phyloP scores from a whole-genome alignment of 352 stramenopile species.

The Phytophthora idaei region DNA sequence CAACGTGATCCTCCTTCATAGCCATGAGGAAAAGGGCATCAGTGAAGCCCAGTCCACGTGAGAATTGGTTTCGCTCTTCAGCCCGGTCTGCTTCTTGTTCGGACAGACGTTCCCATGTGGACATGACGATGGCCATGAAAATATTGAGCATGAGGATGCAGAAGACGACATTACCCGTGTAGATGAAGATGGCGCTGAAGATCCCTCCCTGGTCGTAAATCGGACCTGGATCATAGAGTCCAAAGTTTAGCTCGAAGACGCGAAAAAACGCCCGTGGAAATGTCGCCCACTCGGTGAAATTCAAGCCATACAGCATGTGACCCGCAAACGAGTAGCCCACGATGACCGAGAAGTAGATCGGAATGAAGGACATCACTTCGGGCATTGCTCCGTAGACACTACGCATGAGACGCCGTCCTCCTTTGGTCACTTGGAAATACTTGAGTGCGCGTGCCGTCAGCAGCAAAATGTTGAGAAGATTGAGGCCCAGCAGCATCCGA shows the following conservation, averaged over 20 bases:
- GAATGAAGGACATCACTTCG: constrained; percentile 70
- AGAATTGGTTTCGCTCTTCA: constrained; percentile 52
- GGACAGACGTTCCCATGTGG: constrained; percentile 62
- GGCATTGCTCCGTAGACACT: constrained; percentile 80
- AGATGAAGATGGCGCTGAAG: constrained; percentile 74
- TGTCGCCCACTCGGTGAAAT: constrained; percentile 66
- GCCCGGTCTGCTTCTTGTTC: constrained; percentile 60
- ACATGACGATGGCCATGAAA: constrained; percentile 84
- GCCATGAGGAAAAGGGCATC: constrained; percentile 60
- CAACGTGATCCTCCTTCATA: constrained; percentile 67
- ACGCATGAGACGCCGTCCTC: constrained; percentile 61
- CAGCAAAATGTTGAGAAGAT: constrained; percentile 70
- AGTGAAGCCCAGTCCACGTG: constrained; percentile 38
- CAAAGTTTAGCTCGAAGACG: constrained; percentile 79
- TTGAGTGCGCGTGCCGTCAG: constrained; percentile 69
- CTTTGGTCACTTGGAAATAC: constrained; percentile 77
- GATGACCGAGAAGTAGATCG: constrained; percentile 68
- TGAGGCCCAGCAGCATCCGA: constrained; percentile 64
- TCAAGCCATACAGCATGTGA: constrained; percentile 74
- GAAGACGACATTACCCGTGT: constrained; percentile 70
- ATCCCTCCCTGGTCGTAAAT: constrained; percentile 72
- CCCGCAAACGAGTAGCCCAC: constrained; percentile 74
- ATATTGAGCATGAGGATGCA: constrained; percentile 83
- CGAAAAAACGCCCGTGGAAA: constrained; percentile 65
- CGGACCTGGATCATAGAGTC: constrained; percentile 65